Conservation (phyloP, 306 rosid genomes). For the Prinsepia uniflora region DNA sequence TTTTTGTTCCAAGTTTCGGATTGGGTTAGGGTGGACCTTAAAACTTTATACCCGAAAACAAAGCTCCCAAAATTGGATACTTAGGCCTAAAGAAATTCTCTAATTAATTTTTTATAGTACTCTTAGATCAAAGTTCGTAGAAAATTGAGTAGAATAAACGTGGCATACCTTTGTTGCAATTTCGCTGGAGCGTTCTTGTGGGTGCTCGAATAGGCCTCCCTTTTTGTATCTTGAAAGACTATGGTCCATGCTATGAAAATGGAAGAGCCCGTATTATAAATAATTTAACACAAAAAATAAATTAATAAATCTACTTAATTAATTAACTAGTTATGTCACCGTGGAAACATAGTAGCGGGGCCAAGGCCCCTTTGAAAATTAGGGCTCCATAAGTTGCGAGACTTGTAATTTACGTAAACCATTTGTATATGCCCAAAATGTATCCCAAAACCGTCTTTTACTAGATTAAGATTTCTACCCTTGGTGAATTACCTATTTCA, state of each 20-base stretch:
- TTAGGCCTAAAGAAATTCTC: too few relatives aligned
- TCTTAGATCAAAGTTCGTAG: too few relatives aligned
- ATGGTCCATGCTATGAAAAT: constrained; percentile 60
- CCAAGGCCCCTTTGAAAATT: background rate
- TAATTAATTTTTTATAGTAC: too few relatives aligned
- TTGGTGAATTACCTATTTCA: constrained; percentile 1
- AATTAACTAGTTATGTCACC: too few relatives aligned
- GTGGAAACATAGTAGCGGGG: background rate
- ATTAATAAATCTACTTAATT: too few relatives aligned
- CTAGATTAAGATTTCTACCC: constrained; percentile 15
- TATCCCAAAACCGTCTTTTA: background rate
- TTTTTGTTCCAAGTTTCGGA: background rate
- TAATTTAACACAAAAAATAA: constrained; percentile 5
- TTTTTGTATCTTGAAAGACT: constrained; percentile 49
- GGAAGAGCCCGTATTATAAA: constrained; percentile 7
- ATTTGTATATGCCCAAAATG: background rate
- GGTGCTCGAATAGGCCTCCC: constrained; percentile 20
- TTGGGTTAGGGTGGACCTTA: background rate
- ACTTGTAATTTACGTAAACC: background rate
- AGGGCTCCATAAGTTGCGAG: background rate
- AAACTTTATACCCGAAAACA: too few relatives aligned
- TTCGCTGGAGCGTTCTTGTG: constrained; percentile 26
- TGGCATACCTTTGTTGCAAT: too few relatives aligned
- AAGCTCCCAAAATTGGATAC: too few relatives aligned
- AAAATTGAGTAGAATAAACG: too few relatives aligned